Evolutionary conservation across 768 basidiomycete genomes (phyloP).

Genomic region (Russula olivacea): DNA sequence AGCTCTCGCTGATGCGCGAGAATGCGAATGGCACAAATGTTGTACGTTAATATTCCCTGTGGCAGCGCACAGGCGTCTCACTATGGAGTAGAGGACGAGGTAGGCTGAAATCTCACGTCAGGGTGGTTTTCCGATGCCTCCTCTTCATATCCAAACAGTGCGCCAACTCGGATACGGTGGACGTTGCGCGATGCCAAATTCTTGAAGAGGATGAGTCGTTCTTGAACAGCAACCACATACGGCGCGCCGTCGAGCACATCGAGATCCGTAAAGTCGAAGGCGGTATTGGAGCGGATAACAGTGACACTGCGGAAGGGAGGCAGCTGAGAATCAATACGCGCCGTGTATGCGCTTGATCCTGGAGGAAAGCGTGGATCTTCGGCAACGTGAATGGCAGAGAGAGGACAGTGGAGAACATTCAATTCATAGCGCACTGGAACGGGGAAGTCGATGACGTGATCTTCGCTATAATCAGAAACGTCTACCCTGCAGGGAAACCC

Average conservation of each 20-base stretch:
- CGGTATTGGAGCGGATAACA: conserved; percentile 14
- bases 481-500: conserved; percentile 10
- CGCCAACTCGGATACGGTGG: conserved; percentile 16
- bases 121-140: conserved; percentile 17
- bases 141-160: conserved; percentile 19
- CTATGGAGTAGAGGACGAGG: conserved; percentile 1
- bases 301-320: conserved; percentile 17
- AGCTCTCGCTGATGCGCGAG: conserved; percentile 21
- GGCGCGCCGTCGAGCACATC: conserved; percentile 17
- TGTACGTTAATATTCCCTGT: conserved; percentile 19
- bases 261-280: conserved; percentile 21
- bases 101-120: conserved; percentile 16
- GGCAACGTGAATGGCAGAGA: conserved; percentile 18
- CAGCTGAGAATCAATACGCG: conserved; percentile 5
- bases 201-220: conserved; percentile 16
- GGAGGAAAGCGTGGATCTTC: conserved; percentile 24
- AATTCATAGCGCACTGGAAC: conserved; percentile 24
- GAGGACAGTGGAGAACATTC: conserved; percentile 19
- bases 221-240: conserved; percentile 13
- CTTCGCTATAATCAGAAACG: conserved; percentile 21
- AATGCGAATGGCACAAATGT: conserved; percentile 24
- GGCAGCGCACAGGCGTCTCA: conserved; percentile 15
- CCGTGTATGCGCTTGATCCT: conserved; percentile 16
- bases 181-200: conserved; percentile 14
- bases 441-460: conserved; percentile 17